A percentile compares a stretch with the other conserved stretches of the same genome.
Conservation (phyloP, 768 basidiomycete species). For the Phylloporus sp. region DNA sequence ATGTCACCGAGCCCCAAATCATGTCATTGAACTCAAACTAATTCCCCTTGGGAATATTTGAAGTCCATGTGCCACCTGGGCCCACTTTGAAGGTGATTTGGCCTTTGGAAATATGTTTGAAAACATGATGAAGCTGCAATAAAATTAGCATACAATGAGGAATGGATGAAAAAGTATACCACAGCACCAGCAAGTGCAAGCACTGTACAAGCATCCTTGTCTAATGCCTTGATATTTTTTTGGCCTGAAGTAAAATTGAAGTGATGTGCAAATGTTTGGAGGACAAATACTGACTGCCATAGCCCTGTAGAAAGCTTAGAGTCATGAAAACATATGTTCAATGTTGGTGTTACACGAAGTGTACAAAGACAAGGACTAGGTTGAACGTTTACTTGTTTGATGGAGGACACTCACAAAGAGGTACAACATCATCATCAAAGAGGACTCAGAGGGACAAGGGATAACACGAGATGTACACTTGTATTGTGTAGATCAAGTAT, state of each 20-base stretch:
- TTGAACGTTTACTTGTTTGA: no score
- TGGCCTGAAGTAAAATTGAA: not conserved
- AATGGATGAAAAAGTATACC: not conserved
- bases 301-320: not conserved
- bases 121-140: not conserved
- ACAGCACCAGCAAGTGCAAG: not conserved
- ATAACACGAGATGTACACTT: no score
- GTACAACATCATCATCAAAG: no score
- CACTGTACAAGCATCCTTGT: not conserved
- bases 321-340: not conserved
- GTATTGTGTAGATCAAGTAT: no score
- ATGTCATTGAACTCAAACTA: conserved; percentile 1
- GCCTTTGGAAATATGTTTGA: not conserved
- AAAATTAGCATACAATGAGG: not conserved
- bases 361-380: no score
- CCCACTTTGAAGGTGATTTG: not conserved
- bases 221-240: not conserved
- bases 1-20: not conserved
- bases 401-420: no score
- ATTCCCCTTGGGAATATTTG: not conserved
- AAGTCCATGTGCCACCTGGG: not conserved
- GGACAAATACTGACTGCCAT: not conserved
- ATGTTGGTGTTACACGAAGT: no score
- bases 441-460: no score
- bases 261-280: not conserved